phyloP scores from a whole-genome alignment of 768 basidiomycete species.

The Pleurotus eryngii region DNA sequence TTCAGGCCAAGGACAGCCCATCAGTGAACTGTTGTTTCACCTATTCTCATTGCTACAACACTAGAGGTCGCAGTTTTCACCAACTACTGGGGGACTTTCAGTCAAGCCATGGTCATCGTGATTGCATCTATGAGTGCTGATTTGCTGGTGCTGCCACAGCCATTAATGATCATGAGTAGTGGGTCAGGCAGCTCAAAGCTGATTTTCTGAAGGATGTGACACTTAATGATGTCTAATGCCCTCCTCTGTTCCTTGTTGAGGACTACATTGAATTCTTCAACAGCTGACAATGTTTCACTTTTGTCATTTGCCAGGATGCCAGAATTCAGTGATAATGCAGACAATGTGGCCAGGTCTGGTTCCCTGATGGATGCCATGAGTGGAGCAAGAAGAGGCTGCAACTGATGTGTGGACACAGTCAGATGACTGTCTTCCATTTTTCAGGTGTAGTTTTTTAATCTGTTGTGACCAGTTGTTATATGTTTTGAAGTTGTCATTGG shows the following conservation, averaged over 20 bases:
- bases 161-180: slow-evolving; percentile 33
- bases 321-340: too few species aligned
- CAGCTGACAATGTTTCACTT: too few species aligned
- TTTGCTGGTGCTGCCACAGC: slow-evolving; percentile 22
- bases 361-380: too few species aligned
- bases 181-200: too few species aligned
- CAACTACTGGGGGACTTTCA: not conserved
- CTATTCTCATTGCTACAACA: not conserved
- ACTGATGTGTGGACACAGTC: too few species aligned
- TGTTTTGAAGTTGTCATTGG: not conserved
- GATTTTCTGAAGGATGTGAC: slow-evolving; percentile 16
- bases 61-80: not conserved
- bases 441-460: too few species aligned
- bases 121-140: not conserved
- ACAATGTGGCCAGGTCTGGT: too few species aligned
- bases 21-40: not conserved
- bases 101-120: not conserved
- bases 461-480: not conserved
- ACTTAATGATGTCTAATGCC: slow-evolving; percentile 28
- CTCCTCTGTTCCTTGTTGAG: slow-evolving; percentile 24
- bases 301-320: not conserved
- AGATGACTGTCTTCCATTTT: not conserved
- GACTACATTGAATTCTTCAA: not conserved
- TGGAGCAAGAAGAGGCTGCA: too few species aligned
- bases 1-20: not conserved